Base-by-base conservation (phyloP, 306 rosid species). In the Hylodesmum podocarpum region DNA sequence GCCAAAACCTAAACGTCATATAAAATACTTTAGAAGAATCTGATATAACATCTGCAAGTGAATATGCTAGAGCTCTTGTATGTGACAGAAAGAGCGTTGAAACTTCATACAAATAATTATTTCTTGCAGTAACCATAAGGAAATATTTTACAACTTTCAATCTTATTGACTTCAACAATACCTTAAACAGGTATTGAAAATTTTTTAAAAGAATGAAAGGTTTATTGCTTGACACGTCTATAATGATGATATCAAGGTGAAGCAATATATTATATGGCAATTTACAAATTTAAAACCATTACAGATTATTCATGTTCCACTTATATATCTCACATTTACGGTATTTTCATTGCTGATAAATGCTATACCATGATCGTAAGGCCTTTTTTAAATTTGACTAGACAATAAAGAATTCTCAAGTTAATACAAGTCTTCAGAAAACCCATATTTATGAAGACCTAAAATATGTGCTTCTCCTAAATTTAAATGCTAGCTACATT, bases 11-110 rank as follows among this genome's bases (percentile, higher is more conserved):
- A 71, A 72, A 77, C 76, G 44, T 33, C 33, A 53, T 22, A 33
- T 49, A 66, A 81, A 78, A 40, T 36, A 44, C 66, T 37, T 69
- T 70, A 47, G 68, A 80, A 69, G 62, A 80, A 82, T 77, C 53
- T 16, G 36, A 54, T 65, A 43, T 49, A 76, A 66, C 21, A 39
- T 40, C 53, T 33, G 40, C 43, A 47, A 46, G 58, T 72, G 70
- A 67, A 78, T 44, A 84, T 77, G 37, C 34, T 51, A 70, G 66
- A 62, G 41, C 76, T 9, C 44, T 73, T 51, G 36, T 0, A 19
- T 16, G 54, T 6, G 55, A 46, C 7, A 73, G 34, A 34, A 49
- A 62, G 51, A 53, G 43, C 36, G 27, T 33, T 65, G 31, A 63
- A 9, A 33, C 22, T 63, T 19, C 72, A 72, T 12, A 16, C 13